Evolutionary conservation across 2,329 filamentous ascomycete species (phyloP).

Genomic region (Xylaria sp.): DNA sequence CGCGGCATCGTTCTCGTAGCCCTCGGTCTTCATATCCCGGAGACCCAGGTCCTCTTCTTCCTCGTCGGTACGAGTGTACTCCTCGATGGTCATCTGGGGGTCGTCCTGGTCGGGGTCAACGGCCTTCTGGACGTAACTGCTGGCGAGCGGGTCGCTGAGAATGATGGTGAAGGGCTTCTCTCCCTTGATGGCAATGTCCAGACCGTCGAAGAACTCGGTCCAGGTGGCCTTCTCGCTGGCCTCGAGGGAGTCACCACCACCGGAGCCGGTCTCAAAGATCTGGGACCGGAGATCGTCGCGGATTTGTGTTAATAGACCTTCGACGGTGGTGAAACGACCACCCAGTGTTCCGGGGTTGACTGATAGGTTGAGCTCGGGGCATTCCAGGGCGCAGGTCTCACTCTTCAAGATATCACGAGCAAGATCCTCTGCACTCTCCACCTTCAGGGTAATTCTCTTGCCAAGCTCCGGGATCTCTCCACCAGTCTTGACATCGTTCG

Average conservation of each 20-base stretch:
- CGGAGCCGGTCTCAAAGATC: slow-evolving; percentile 67
- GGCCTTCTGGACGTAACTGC: slow-evolving; percentile 89
- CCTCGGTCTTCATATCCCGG: slow-evolving; percentile 87
- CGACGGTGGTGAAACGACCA: slow-evolving; percentile 93
- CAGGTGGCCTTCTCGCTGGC: slow-evolving; percentile 63
- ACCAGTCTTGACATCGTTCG: slow-evolving; percentile 96
- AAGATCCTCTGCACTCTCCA: slow-evolving; percentile 67
- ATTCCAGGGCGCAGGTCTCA: slow-evolving; percentile 82
- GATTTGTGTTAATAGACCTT: slow-evolving; percentile 88
- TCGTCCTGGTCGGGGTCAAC: slow-evolving; percentile 67
- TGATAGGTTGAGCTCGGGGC: slow-evolving; percentile 77
- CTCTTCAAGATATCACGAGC: slow-evolving; percentile 93
- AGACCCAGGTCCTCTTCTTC: slow-evolving; percentile 92
- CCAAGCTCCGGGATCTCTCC: slow-evolving; percentile 85
- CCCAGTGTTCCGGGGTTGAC: slow-evolving; percentile 93
- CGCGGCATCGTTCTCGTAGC: slow-evolving; percentile 59
- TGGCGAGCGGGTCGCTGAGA: slow-evolving; percentile 81
- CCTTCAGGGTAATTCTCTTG: slow-evolving; percentile 71
- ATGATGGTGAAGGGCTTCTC: slow-evolving; percentile 76
- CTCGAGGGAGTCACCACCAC: slow-evolving; percentile 73
- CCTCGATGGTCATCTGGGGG: slow-evolving; percentile 72
- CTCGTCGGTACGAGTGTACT: slow-evolving; percentile 81
- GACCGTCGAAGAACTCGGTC: slow-evolving; percentile 71
- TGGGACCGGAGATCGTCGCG: slow-evolving; percentile 81
- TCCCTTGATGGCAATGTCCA: slow-evolving; percentile 74